These are phyloP conservation scores for Aquilaria malaccensis DNA, from an alignment of 345 rosid species.

Conservation along the genomic window DNA sequence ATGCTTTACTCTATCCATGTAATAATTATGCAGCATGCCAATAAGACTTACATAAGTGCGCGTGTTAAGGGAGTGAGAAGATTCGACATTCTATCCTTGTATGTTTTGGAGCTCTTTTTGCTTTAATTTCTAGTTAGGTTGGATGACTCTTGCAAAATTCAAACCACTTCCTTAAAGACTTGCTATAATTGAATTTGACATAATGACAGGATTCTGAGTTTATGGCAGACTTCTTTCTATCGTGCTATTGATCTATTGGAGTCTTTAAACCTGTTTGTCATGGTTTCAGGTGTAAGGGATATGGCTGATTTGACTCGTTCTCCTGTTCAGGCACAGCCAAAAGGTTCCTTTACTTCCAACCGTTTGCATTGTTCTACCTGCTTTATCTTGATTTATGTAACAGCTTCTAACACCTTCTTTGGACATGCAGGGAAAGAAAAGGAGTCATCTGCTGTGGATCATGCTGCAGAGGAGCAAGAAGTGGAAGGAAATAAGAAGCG, in stretches of 20 bases:
- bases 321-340: slow-evolving; percentile 33
- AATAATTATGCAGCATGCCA: too few species aligned
- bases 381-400: too few species aligned
- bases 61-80: too few species aligned
- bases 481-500: slow-evolving; percentile 51
- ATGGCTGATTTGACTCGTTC: too few species aligned
- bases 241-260: background rate
- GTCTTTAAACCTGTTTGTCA: background rate
- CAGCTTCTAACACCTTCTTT: too few species aligned
- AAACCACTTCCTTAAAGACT: too few species aligned
- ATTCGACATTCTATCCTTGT: too few species aligned
- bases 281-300: slow-evolving; percentile 37
- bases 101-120: background rate
- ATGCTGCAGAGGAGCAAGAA: slow-evolving; percentile 31
- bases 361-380: too few species aligned
- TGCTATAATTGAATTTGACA: too few species aligned
- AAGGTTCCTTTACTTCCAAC: slow-evolving; percentile 28
- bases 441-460: slow-evolving; percentile 38
- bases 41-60: too few species aligned
- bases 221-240: background rate
- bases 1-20: too few species aligned
- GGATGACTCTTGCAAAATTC: background rate
- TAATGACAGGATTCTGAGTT: background rate
- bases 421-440: slow-evolving; percentile 25
- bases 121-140: background rate